Percentiles rank a stretch among this genome's conserved stretches.
Conservation (phyloP, 140 eudicot species). For the Senecio squalidus region DNA sequence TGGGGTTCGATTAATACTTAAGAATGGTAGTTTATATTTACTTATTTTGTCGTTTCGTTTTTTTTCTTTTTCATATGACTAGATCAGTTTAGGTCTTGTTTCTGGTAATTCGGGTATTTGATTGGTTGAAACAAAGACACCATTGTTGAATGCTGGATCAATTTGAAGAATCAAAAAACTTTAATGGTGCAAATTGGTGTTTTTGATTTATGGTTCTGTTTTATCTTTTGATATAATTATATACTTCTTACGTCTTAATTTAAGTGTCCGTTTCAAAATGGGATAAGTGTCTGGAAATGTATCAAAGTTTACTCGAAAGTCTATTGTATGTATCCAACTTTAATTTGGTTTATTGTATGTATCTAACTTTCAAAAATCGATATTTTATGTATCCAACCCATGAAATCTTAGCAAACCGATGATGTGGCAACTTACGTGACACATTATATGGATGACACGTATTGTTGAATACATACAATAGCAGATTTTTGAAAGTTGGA, state of each 20-base stretch:
- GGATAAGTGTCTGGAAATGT: too few relatives aligned
- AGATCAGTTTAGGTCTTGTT: neutral
- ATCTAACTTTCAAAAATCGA: too few relatives aligned
- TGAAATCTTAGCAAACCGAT: too few relatives aligned
- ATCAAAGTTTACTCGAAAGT: too few relatives aligned
- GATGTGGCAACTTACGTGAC: too few relatives aligned
- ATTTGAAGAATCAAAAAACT: conserved; percentile 2
- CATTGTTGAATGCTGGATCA: conserved; percentile 11
- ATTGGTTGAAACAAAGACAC: conserved; percentile 10
- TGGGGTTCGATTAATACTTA: neutral
- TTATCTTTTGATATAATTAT: conserved; percentile 4
- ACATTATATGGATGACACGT: too few relatives aligned
- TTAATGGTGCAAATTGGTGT: neutral
- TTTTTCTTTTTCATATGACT: neutral
- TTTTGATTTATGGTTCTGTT: conserved; percentile 12
- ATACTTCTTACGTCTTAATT: neutral
- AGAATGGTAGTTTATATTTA: neutral
- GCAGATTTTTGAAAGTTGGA: too few relatives aligned
- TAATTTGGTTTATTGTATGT: too few relatives aligned
- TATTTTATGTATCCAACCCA: too few relatives aligned
- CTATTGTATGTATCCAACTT: too few relatives aligned
- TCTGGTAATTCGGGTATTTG: neutral
- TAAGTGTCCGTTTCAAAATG: neutral
- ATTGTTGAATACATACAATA: too few relatives aligned
- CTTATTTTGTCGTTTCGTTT: conserved; percentile 1